Evolutionary conservation across 305 asterid species (phyloP), one percentile per base, ranked within the genome.

Genomic region (Rubia tinctorum): DNA sequence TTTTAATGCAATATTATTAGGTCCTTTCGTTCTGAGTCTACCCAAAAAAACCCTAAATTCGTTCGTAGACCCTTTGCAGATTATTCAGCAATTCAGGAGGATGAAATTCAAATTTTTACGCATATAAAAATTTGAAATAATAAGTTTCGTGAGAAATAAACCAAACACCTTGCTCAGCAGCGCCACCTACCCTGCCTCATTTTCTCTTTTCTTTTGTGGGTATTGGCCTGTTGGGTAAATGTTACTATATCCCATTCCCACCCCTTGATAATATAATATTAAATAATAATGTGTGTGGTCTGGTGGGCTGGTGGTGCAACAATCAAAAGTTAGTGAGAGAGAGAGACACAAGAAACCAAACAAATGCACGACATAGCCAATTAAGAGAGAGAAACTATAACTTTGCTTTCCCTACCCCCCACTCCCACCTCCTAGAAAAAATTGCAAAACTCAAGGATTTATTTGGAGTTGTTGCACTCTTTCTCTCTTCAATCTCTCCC

Each of bases 271-370:
- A 53, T 30, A 30, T 1, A n/a, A n/a, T n/a, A n/a, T n/a, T 30
- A 30, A 30, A 30, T 44, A 7, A 44, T 53, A 39, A 62, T 56
- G 42, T 47, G 77, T 68, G 74, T 51, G 77, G 74, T 59, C 14
- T 75, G 70, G 75, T 79, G 70, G 68, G 60, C 22, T 83, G 88
- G 88, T 87, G 90, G 94, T 88, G 94, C 94, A 88, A 88, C 94
- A 87, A 87, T 34, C n/a, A 81, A 87, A 87, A 84, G 91, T 80
- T 84, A 83, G 94, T 81, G 90, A 88, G 91, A 87, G 91, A 86
- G 79, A 81, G 17, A 67, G 55, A 64, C 2, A 8, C 20, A 37
- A 15, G 6, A 17, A 37, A 65, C 43, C 69, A 65, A 37, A 39
- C 69, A 40, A 39, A 66, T 45, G 44, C 49, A 65, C 59, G 27